Base-by-base conservation (phyloP, 2,329 filamentous ascomycete genomes). In the Nemania sp. region DNA sequence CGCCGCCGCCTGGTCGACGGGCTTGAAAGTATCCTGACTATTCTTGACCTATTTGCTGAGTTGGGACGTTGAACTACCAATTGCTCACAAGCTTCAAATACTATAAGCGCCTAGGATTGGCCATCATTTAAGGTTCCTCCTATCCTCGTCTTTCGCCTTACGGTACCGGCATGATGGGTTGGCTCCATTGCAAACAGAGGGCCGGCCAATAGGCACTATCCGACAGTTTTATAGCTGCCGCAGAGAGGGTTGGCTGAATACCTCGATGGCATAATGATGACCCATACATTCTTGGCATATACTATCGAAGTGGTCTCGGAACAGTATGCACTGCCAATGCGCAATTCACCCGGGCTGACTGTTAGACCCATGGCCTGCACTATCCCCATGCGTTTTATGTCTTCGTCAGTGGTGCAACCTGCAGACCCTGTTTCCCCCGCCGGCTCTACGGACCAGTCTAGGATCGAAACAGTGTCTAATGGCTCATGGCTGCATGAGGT, bases 1-100 rank as follows among this genome's bases (percentile, higher is more conserved):
- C 65, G 33, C 49, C 59, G 28, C 51, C 62, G 40, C 54, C 58
- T 19, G 54, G 60, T 51, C 63, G 62, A 61, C 63, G 63, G 59
- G 60, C 54, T 56, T 67, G 61, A 67, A 45, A 23, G 37, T 22
- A 17, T 48, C 42, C 22, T 31, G 48, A 54, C 54, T 60, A 54
- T 44, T 57, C 45, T 45, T 53, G 45, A 59, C 50, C 28, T 53
- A 47, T 47, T 58, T 52, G 41, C 49, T 52, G 39, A 49, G 41
- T 56, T 54, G 54, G 61, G 59, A 60, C 53, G 49, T 58, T 41
- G 51, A 44, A 51, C 46, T 54, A 59, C 57, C 51, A 54, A 46
- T 55, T 41, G 30, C 22, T 30, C 19, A 22, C 22, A 44, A 24
- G 46, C 53, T 50, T 53, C 52, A 58, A 51, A 47, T 52, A 28